These are phyloP conservation scores for Pyricularia sp. DNA, from an alignment of 2,329 filamentous ascomycete species.

Conservation along the genomic window DNA sequence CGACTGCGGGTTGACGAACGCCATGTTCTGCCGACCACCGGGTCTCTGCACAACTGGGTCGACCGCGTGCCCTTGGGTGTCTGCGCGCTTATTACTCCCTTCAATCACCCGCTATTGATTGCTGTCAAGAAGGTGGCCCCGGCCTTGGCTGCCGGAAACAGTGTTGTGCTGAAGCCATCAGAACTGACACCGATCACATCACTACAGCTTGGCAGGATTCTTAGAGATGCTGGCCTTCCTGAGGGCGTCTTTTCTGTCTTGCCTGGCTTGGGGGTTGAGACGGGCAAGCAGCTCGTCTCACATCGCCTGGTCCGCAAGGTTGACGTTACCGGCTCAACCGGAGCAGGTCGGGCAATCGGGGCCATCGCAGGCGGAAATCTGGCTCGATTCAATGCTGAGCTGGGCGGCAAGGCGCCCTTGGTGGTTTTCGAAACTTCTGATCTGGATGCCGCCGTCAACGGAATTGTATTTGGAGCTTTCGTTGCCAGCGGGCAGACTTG, in stretches of 20 bases:
- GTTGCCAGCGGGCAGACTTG: constrained; percentile 48
- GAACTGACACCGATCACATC: constrained; percentile 54
- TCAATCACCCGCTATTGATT: constrained; percentile 50
- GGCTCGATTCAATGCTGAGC: constrained; percentile 61
- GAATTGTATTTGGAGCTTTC: constrained; percentile 52
- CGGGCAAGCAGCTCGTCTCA: constrained; percentile 42
- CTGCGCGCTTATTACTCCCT: constrained; percentile 46
- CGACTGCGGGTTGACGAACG: constrained; percentile 59
- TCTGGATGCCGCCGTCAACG: constrained; percentile 57
- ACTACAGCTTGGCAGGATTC: constrained; percentile 48
- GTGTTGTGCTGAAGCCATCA: constrained; percentile 51
- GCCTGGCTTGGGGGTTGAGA: constrained; percentile 41
- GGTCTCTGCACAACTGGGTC: constrained; percentile 48
- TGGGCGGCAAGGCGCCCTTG: constrained; percentile 63
- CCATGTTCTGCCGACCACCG: constrained; percentile 53
- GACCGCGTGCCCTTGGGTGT: constrained; percentile 48
- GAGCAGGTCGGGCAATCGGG: constrained; percentile 60
- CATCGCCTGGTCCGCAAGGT: constrained; percentile 52
- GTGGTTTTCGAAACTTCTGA: constrained; percentile 59
- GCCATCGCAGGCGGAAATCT: constrained; percentile 56
- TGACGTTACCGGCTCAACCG: constrained; percentile 67
- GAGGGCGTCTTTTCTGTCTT: constrained; percentile 60
- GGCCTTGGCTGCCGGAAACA: constrained; percentile 49
- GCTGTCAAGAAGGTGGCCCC: constrained; percentile 52
- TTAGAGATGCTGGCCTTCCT: constrained; percentile 60